A percentile compares a stretch with the other conserved stretches of the same genome.
Evolutionary conservation across 768 basidiomycete genomes (phyloP).

Genomic region (Russula vinacea): DNA sequence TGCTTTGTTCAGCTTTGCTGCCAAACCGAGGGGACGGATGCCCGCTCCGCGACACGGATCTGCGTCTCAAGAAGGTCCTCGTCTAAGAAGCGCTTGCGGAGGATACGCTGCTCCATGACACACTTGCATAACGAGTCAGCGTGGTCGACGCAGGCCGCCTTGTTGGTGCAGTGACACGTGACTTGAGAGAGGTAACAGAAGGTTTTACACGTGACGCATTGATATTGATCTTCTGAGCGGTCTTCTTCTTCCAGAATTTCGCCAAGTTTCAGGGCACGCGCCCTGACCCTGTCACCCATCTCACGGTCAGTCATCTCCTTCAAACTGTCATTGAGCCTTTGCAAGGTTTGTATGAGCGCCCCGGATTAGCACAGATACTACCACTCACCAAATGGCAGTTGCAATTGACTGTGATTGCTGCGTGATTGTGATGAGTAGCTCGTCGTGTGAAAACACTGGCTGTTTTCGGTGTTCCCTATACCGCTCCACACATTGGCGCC

Average conservation of each 20-base stretch:
- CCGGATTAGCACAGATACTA: conserved; percentile 22
- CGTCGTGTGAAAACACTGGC: conserved; percentile 98
- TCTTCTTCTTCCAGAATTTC: conserved; percentile 79
- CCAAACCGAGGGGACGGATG: conserved; percentile 74
- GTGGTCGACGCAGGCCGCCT: conserved; percentile 86
- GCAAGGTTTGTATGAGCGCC: conserved; percentile 12
- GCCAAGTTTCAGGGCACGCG: conserved; percentile 56
- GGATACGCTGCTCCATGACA: conserved; percentile 49
- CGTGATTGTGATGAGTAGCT: conserved; percentile 96
- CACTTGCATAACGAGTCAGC: conserved; percentile 71
- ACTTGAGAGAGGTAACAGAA: conserved; percentile 96
- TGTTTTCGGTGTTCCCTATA: conserved; percentile 89
- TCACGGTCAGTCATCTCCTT: conserved; percentile 89
- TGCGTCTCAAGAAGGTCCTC: conserved; percentile 68
- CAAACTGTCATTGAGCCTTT: conserved; percentile 80
- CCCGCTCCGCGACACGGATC: conserved; percentile 63
- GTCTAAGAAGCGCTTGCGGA: conserved; percentile 82
- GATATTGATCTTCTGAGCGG: conserved; percentile 90
- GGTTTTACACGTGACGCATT: conserved; percentile 87
- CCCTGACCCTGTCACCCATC: conserved; percentile 57
- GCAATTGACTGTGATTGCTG: conserved; percentile 89
- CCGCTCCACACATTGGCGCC: conserved; percentile 81
- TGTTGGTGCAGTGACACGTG: conserved; percentile 71
- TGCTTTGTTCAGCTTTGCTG: conserved; percentile 61
- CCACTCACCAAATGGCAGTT: conserved; percentile 83